Base-by-base conservation (phyloP, 495 filamentous ascomycete genomes). In the Lasiosphaeris hirsuta region DNA sequence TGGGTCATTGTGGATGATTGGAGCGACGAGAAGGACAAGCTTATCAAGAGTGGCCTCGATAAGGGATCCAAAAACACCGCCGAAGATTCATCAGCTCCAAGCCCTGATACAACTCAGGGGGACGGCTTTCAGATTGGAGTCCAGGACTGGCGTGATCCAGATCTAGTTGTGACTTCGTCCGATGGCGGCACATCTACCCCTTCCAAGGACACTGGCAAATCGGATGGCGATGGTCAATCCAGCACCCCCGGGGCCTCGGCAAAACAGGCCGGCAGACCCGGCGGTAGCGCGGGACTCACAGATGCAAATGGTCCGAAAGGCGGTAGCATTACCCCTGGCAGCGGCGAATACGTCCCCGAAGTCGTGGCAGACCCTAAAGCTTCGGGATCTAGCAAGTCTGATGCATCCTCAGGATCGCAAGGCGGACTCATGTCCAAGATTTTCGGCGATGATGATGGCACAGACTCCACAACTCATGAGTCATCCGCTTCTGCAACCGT, bases 101-200 rank as follows among this genome's bases (percentile, higher is more conserved):
- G 56, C 30, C 44, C 63, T 49, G 59, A 57, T 34, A 55, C 67
- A 61, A 34, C 69, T 7, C 40, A 78, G 41, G 78, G 73, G 7
- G 90, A 92, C 71, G 85, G 81, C 51, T 96, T 95, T 69, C 83
- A 90, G n/a, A 96, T 95, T 67, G 91, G 91, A 2, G 86, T 95
- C 10, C 90, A 96, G 59, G 91, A 96, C 62, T 96, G 91, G 91
- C 84, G 90, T 54, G 91, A 96, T 65, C 88, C 90, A 4, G 90
- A 95, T 65, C 75, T 95, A 14, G 79, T 90, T 45, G 66, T 64
- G 0, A 49, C 69, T 10, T 53, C 57, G 4, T n/a, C 62, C 23
- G 42, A 56, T n/a, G 61, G 63, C 10, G 60, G 66, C 13, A 45
- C 47, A 33, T 47, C 56, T 7, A 56, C 60, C 1, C 30, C 57